These are phyloP conservation scores for Patellifolia procumbens DNA, from an alignment of 179 eudicot species.

Conservation along the genomic window DNA sequence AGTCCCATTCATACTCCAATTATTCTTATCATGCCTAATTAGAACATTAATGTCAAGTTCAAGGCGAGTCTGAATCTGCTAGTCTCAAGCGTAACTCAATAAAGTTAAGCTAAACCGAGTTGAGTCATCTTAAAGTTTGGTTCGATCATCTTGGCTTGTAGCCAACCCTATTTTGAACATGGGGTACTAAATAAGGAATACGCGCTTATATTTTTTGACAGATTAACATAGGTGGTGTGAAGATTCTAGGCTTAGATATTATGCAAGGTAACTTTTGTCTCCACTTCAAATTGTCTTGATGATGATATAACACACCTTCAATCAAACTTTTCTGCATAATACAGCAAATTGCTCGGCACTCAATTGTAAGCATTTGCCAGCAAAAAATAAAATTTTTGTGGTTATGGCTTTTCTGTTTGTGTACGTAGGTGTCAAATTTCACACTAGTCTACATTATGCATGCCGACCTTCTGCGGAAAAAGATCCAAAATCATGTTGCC, in stretches of 20 bases:
- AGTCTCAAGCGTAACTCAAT: no score
- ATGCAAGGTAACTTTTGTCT: constrained; percentile 7
- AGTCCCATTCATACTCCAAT: no score
- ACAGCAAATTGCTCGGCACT: neutral
- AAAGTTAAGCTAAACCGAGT: no score
- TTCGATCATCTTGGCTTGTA: no score
- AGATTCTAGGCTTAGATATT: neutral
- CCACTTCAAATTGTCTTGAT: neutral
- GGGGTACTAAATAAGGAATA: no score
- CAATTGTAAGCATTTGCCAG: neutral
- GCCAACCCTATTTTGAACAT: no score
- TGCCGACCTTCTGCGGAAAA: neutral
- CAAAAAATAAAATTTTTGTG: neutral
- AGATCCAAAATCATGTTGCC: constrained; percentile 3
- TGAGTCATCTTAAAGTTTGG: no score
- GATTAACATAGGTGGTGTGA: neutral
- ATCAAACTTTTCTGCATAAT: neutral
- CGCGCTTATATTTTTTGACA: no score
- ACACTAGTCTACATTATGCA: neutral
- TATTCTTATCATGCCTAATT: no score
- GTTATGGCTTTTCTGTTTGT: neutral
- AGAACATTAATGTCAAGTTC: no score
- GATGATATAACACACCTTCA: neutral
- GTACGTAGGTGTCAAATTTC: neutral
- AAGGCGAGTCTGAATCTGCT: no score